Conservation (phyloP, 2,329 filamentous ascomycete genomes). For the Lecanicillium sp. region DNA sequence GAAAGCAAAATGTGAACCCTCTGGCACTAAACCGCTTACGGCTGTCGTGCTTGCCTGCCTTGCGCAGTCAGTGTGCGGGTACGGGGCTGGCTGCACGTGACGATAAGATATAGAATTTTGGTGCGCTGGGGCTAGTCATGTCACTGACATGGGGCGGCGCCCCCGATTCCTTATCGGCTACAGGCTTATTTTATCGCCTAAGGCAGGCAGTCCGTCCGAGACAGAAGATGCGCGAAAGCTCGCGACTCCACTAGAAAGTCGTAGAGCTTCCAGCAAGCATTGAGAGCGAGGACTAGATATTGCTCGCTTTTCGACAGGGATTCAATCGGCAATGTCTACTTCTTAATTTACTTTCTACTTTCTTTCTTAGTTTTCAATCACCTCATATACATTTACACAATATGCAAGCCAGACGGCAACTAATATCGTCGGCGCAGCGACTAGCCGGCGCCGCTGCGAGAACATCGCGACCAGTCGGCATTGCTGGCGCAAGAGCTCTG, state of each 20-base stretch:
- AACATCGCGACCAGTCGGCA: constrained; percentile 24
- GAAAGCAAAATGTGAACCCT: constrained; percentile 40
- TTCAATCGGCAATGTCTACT: not conserved
- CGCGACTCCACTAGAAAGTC: constrained; percentile 21
- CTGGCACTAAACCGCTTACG: constrained; percentile 30
- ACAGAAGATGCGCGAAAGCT: constrained; percentile 37
- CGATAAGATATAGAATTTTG: constrained; percentile 22
- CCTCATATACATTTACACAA: constrained; percentile 11
- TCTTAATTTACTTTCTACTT: too few species aligned
- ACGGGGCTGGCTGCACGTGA: constrained; percentile 33
- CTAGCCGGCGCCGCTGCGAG: constrained; percentile 27
- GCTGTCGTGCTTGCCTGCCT: constrained; percentile 17
- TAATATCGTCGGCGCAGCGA: constrained; percentile 33
- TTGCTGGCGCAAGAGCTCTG: constrained; percentile 15
- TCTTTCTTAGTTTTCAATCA: too few species aligned
- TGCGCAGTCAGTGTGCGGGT: constrained; percentile 19
- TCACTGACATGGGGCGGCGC: not conserved
- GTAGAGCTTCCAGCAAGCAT: constrained; percentile 19
- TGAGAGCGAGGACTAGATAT: constrained; percentile 12
- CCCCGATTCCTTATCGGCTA: constrained; percentile 6
- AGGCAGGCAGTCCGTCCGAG: constrained; percentile 14
- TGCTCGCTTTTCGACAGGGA: not conserved
- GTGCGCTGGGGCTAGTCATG: not conserved
- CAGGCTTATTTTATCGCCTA: not conserved
- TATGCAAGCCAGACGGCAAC: constrained; percentile 38